Evolutionary conservation across 805 yeast genomes (phyloP).

Genomic region (Lipomyces spencermartinsiae): DNA sequence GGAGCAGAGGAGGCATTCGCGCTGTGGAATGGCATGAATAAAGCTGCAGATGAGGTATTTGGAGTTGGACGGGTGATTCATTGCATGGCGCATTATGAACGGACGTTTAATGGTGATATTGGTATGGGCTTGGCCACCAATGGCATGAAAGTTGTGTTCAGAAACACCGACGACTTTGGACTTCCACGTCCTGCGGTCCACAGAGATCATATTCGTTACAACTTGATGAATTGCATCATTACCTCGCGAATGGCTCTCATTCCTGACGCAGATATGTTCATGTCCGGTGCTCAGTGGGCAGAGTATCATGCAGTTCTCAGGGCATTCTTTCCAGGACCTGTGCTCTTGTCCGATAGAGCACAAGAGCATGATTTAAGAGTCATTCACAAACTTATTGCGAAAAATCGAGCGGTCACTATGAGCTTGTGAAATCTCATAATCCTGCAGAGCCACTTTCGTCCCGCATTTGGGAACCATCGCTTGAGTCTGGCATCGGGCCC

Average conservation of each 20-base stretch:
- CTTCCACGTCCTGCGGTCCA: neutral
- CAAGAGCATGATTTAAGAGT: constrained; percentile 12
- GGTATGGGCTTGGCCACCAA: constrained; percentile 3
- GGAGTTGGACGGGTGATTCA: constrained; percentile 5
- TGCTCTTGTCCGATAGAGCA: constrained; percentile 1
- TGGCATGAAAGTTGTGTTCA: constrained; percentile 6
- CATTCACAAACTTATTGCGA: constrained; percentile 12
- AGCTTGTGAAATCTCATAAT: constrained; percentile 9
- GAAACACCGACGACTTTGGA: constrained; percentile 16
- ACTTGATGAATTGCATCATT: constrained; percentile 4
- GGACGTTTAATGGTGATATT: constrained; percentile 7
- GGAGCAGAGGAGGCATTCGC: constrained; percentile 13
- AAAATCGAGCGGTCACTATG: constrained; percentile 5
- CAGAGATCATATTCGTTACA: constrained; percentile 7
- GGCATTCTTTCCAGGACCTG: constrained; percentile 7
- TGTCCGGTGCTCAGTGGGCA: constrained; percentile 18
- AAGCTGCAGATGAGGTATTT: constrained; percentile 8
- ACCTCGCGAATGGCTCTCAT: constrained; percentile 9
- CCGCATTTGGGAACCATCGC: constrained; percentile 12
- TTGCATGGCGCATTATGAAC: constrained; percentile 16
- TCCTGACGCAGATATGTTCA: constrained; percentile 19
- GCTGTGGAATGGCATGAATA: constrained; percentile 5
- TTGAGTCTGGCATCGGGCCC: constrained; percentile 7
- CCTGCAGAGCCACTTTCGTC: constrained; percentile 5
- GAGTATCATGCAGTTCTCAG: constrained; percentile 12